Percentiles rank a stretch among this genome's conserved stretches.
Conservation (phyloP, 305 asterid species). For the Fraxinus xanthoxyloides region DNA sequence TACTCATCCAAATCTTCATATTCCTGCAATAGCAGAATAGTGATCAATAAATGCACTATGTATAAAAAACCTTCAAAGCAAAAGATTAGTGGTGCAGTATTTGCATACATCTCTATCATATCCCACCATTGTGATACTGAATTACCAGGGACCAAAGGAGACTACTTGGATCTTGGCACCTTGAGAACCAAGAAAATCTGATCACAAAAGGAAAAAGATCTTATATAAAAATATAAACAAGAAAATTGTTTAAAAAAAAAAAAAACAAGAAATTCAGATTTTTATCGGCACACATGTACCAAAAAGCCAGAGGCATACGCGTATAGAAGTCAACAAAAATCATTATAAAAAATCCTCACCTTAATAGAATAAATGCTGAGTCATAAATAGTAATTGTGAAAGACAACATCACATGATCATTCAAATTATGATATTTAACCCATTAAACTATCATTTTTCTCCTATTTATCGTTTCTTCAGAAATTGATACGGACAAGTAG, state of each 20-base stretch:
- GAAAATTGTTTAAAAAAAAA: background rate
- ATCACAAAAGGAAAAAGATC: background rate
- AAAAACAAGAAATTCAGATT: background rate
- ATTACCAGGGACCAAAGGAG: constrained; percentile 21
- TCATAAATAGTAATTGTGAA: background rate
- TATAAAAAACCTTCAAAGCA: constrained; percentile 4
- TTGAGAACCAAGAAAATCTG: constrained; percentile 11
- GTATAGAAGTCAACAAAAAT: background rate
- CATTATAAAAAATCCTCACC: background rate
- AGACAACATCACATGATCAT: background rate
- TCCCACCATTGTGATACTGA: constrained; percentile 39
- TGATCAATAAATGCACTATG: background rate
- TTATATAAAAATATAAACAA: background rate
- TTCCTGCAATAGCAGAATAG: constrained; percentile 37
- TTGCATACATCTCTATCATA: constrained; percentile 59
- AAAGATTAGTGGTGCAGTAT: background rate
- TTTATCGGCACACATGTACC: background rate
- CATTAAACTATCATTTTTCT: background rate
- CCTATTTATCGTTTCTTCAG: background rate
- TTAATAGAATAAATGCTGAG: background rate
- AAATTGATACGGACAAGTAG: background rate
- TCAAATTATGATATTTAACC: background rate
- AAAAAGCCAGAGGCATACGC: background rate
- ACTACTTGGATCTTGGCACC: constrained; percentile 16
- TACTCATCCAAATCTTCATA: constrained; percentile 81